Percentiles rank a stretch among this genome's conserved stretches.
Evolutionary conservation across 768 basidiomycete genomes (phyloP).

Genomic region (Trametes villosa): DNA sequence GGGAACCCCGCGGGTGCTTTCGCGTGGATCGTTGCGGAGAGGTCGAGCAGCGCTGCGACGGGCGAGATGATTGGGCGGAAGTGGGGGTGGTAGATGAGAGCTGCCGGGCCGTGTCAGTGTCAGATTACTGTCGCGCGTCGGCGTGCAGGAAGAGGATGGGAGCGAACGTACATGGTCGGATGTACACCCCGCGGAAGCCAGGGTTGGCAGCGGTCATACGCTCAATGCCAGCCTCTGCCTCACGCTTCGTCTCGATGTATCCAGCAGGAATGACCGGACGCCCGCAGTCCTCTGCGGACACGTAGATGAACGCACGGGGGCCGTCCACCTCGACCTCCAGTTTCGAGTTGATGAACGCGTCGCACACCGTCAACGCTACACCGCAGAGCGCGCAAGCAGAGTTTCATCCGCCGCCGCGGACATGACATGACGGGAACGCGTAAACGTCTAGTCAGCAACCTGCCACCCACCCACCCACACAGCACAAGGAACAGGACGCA

Average conservation of each 20-base stretch:
- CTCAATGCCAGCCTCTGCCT: conserved; percentile 78
- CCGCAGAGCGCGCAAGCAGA: conserved; percentile 4
- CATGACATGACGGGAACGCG: background rate
- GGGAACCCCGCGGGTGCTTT: conserved; percentile 59
- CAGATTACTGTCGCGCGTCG: background rate
- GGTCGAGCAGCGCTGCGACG: conserved; percentile 79
- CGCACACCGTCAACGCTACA: conserved; percentile 75
- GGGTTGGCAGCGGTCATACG: conserved; percentile 49
- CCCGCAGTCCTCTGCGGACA: conserved; percentile 95
- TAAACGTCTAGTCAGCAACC: background rate
- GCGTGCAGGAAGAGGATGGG: background rate
- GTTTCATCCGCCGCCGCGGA: background rate
- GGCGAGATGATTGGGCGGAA: conserved; percentile 88
- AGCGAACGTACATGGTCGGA: conserved; percentile 79
- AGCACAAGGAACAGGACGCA: conserved; percentile 41
- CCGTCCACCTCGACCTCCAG: conserved; percentile 30
- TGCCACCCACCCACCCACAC: conserved; percentile 2
- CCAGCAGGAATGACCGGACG: conserved; percentile 82
- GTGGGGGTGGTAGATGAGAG: conserved; percentile 96
- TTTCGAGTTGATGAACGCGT: conserved; percentile 65
- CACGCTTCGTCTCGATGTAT: conserved; percentile 94
- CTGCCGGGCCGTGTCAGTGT: conserved; percentile 43
- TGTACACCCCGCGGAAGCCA: conserved; percentile 72
- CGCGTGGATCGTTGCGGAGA: conserved; percentile 75
- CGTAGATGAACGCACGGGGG: conserved; percentile 82